Conservation (phyloP, 176 grass and related monocot genomes). For the Typha latifolia region DNA sequence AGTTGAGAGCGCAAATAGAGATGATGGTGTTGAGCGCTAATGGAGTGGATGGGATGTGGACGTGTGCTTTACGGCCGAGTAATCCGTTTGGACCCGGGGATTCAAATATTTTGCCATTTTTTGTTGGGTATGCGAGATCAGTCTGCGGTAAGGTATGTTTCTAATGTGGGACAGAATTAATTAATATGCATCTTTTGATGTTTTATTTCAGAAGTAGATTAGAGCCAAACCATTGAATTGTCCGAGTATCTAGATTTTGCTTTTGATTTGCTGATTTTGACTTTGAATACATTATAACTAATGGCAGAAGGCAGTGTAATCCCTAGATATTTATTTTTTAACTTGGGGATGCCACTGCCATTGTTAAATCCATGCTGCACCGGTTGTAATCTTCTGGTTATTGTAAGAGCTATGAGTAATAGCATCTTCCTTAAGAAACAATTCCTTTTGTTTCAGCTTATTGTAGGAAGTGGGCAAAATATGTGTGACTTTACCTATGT, state of each 20-base stretch:
- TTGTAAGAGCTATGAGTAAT: neutral
- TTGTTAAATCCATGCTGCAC: too few species aligned
- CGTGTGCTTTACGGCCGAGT: slow-evolving; percentile 66
- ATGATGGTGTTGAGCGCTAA: slow-evolving; percentile 67
- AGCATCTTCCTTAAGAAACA: neutral
- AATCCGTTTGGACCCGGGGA: slow-evolving; percentile 76
- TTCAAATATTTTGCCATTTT: slow-evolving; percentile 41
- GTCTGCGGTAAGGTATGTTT: slow-evolving; percentile 54
- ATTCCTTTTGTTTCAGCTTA: slow-evolving; percentile 42
- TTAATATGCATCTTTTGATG: too few species aligned
- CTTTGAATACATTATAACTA: too few species aligned
- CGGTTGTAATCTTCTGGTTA: too few species aligned
- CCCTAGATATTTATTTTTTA: neutral
- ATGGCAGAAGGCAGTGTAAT: neutral
- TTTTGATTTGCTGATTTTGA: too few species aligned
- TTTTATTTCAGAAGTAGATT: too few species aligned
- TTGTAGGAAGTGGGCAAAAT: slow-evolving; percentile 51
- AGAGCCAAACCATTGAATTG: too few species aligned
- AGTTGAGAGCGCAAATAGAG: slow-evolving; percentile 78
- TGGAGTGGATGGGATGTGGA: slow-evolving; percentile 44
- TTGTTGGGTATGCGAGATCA: slow-evolving; percentile 49
- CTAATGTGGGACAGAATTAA: too few species aligned
- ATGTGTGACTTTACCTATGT: slow-evolving; percentile 61
- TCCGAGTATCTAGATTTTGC: too few species aligned
- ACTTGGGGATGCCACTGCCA: too few species aligned